Conservation (phyloP, 169 alveolate species). For the Cryptosporidium meleagridis region DNA sequence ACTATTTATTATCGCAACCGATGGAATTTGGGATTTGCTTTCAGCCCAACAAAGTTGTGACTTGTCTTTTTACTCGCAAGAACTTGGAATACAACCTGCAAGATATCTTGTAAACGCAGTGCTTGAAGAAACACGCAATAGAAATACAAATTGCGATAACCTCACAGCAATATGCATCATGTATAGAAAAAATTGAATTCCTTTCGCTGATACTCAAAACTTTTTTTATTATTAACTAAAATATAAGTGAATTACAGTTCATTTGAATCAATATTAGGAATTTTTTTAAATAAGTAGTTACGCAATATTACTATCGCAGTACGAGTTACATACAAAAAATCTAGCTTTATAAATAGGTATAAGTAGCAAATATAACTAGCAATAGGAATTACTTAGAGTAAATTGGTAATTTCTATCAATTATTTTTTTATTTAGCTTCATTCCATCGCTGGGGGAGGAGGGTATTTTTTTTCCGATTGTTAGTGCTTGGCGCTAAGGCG, state of each 20-base stretch:
- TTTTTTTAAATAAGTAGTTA: not conserved
- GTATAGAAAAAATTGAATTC: not conserved
- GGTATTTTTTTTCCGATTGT: not conserved
- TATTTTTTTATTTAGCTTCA: not conserved
- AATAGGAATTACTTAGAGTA: not conserved
- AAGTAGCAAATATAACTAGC: not conserved
- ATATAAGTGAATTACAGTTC: not conserved
- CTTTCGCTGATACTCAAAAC: not conserved
- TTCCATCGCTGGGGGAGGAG: not conserved
- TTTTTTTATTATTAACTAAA: not conserved
- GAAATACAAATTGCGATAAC: conserved; percentile 77
- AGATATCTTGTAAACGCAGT: conserved; percentile 76
- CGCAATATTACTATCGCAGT: not conserved
- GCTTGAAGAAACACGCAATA: conserved; percentile 63
- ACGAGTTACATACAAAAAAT: not conserved
- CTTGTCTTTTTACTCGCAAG: conserved; percentile 15
- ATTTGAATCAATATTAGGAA: not conserved
- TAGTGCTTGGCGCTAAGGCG: conserved; percentile 14
- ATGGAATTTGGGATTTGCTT: conserved; percentile 85
- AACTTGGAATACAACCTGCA: conserved; percentile 78
- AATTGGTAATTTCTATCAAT: not conserved
- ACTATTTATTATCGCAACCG: conserved; percentile 82
- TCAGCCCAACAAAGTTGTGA: conserved; percentile 77
- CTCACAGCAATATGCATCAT: conserved; percentile 75
- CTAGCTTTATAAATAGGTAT: not conserved